phyloP scores from a whole-genome alignment of 768 basidiomycete species.

The Russula earlei region DNA sequence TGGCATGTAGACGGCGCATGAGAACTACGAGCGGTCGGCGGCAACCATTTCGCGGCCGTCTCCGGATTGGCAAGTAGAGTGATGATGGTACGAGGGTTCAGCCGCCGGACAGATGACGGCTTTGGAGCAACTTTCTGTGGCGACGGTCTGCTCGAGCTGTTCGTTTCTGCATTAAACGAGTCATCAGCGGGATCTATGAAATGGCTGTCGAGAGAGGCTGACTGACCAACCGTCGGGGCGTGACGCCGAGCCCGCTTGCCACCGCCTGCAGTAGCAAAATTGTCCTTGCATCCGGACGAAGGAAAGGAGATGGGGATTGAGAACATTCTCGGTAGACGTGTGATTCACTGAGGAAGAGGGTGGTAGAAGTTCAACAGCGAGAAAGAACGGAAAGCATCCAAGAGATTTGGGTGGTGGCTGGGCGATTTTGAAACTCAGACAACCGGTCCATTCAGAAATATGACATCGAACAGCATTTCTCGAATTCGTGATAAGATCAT shows the following conservation, averaged over 20 bases:
- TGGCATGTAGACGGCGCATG: not conserved
- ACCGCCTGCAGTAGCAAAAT: not conserved
- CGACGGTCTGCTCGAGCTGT: not conserved
- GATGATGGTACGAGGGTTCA: not conserved
- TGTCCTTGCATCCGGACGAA: not conserved
- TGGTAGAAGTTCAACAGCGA: not conserved
- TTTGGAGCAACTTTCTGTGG: not conserved
- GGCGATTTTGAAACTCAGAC: not conserved
- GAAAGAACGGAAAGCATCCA: no score
- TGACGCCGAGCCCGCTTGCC: not conserved
- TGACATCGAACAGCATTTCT: no score
- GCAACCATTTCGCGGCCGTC: not conserved
- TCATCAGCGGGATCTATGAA: not conserved
- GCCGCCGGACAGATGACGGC: not conserved
- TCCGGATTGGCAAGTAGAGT: slow-evolving; percentile 3
- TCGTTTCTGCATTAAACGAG: not conserved
- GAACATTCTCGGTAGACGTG: not conserved
- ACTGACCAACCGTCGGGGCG: not conserved
- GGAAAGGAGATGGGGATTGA: not conserved
- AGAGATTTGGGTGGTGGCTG: no score
- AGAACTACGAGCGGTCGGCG: not conserved
- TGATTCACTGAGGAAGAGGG: not conserved
- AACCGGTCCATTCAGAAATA: not conserved
- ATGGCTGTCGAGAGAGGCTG: not conserved
- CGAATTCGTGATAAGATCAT: no score